phyloP scores from a whole-genome alignment of 768 basidiomycete genomes.

The Termitomyces sp. region DNA sequence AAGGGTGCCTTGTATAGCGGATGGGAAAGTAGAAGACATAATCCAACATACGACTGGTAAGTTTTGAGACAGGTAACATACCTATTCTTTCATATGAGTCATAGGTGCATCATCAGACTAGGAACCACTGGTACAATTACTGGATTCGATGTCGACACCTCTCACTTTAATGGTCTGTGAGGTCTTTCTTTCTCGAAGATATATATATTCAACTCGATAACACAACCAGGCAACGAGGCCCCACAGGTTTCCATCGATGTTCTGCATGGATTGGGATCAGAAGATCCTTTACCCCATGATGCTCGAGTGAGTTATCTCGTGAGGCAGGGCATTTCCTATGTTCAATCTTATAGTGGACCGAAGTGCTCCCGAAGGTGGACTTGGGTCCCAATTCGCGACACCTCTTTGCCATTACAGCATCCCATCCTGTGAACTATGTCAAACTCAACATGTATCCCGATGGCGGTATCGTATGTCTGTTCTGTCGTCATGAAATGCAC shows the following conservation, averaged over 20 bases:
- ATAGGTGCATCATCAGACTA: constrained; percentile 85
- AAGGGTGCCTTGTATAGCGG: constrained; percentile 93
- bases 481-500: constrained; percentile 2
- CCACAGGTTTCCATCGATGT: constrained; percentile 76
- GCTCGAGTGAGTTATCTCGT: constrained; percentile 37
- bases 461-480: constrained; percentile 79
- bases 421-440: constrained; percentile 61
- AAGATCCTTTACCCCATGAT: constrained; percentile 41
- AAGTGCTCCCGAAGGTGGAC: constrained; percentile 68
- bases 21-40: constrained; percentile 93
- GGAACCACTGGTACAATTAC: constrained; percentile 68
- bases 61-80: neutral
- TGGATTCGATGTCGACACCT: constrained; percentile 92
- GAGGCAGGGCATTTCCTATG: neutral
- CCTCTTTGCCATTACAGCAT: constrained; percentile 68
- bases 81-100: neutral
- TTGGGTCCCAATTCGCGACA: constrained; percentile 87
- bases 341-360: constrained; percentile 60
- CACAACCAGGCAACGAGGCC: constrained; percentile 67
- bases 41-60: constrained; percentile 84
- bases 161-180: constrained; percentile 80
- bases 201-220: neutral
- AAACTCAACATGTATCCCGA: constrained; percentile 96
- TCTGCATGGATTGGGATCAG: constrained; percentile 35
- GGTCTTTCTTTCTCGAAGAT: neutral